Evolutionary conservation across 1,284 basidiomycete genomes (phyloP), one percentile per base, ranked within the genome.

Genomic region (Caloboletus inedulis): DNA sequence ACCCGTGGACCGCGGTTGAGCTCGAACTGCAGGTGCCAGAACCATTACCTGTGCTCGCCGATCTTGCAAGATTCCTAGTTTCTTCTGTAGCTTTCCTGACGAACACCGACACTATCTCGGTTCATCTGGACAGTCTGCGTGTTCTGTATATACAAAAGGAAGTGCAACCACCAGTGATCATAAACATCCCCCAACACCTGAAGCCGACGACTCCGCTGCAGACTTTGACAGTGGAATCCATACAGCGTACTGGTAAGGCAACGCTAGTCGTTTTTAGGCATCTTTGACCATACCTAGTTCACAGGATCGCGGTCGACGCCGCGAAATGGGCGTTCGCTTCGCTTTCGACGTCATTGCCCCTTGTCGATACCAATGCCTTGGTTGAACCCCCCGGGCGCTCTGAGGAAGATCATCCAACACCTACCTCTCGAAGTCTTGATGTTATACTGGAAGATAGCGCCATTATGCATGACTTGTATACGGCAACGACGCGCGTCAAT

Each of bases 1-100:
- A 23, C 78, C 80, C 2, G 9, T 43, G 47, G 44, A 60, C 62
- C 16, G 45, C 52, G 8, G 39, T 60, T 6, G 56, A 59, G 12
- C 51, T 60, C n/a, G 45, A 51, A 6, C 19, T 52, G 25, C 82
- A 89, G 0, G 84, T 93, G 30, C 93, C 94, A 18, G 80, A 83
- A 13, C 79, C 87, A 0, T 88, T 96, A 1, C 59, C 59, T 1
- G 16, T 36, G 3, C 49, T 64, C 10, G 8, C 21, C 47, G 91
- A 95, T 62, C 87, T 98, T 30, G 14, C 45, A 16, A 48, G n/a
- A 25, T 48, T 33, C 21, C 7, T 48, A 1, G n/a, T 48, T 31
- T 48, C 47, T 48, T 48, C 47, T 1, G 21, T 48, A 4, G 47
- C 47, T 25, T 49, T 48, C n/a, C 9, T 48, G 12, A 9, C 44